Conservation (phyloP, 1,284 basidiomycete genomes). For the Prillingera fragicola region DNA sequence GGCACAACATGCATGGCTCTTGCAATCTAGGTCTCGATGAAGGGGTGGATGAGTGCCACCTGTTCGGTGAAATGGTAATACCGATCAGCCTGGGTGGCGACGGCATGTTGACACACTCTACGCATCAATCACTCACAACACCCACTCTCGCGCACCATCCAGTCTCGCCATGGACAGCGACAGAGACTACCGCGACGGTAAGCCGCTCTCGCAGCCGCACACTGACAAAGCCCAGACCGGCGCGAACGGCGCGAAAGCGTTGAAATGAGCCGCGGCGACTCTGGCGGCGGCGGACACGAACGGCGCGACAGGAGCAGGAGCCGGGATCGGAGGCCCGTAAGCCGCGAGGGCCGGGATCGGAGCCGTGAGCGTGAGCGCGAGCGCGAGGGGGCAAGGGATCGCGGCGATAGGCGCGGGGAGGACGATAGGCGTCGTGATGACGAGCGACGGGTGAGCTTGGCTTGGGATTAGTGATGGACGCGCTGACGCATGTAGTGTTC, state of each 20-base stretch:
- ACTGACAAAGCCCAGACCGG: background rate
- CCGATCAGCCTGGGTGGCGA: too few relatives aligned
- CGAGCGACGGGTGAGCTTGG: slow-evolving; percentile 2
- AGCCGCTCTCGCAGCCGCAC: background rate
- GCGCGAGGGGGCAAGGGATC: slow-evolving; percentile 1
- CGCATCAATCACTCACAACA: too few relatives aligned
- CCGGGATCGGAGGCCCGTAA: too few relatives aligned
- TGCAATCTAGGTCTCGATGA: too few relatives aligned
- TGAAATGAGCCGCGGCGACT: background rate
- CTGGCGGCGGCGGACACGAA: background rate
- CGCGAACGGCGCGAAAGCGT: background rate
- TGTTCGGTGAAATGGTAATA: too few relatives aligned
- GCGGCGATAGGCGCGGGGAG: slow-evolving; percentile 1
- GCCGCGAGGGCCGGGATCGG: slow-evolving; percentile 3
- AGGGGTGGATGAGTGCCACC: too few relatives aligned
- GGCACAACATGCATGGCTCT: too few relatives aligned
- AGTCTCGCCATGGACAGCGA: background rate
- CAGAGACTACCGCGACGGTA: slow-evolving; percentile 2
- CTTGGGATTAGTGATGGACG: background rate
- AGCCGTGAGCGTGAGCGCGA: slow-evolving; percentile 6
- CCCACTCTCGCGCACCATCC: too few relatives aligned
- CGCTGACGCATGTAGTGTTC: slow-evolving; percentile 1
- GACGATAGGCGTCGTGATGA: slow-evolving; percentile 2
- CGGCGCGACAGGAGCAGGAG: background rate
- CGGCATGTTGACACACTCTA: too few relatives aligned